A percentile compares a stretch with the other conserved stretches of the same genome.
phyloP scores from a whole-genome alignment of 164 flowering plant species.

The Aristolochia californica region DNA sequence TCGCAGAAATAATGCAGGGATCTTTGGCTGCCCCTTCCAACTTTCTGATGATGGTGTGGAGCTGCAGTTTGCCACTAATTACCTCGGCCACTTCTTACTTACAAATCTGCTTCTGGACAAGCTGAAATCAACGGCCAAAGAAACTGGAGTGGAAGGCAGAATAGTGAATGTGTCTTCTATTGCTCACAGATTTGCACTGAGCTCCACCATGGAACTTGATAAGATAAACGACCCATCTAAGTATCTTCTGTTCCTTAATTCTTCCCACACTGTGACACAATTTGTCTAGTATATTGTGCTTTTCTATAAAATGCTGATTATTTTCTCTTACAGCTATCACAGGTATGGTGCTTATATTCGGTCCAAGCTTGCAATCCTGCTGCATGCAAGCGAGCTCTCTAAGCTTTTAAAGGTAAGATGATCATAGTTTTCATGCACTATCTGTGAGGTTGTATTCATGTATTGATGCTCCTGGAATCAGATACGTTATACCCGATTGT shows the following conservation, averaged over 20 bases:
- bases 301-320: background rate
- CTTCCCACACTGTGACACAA: background rate
- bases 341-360: slow-evolving; percentile 94
- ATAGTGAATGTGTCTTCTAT: slow-evolving; percentile 83
- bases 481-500: too few species aligned
- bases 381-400: slow-evolving; percentile 85
- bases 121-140: slow-evolving; percentile 70
- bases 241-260: slow-evolving; percentile 16
- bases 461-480: too few species aligned
- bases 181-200: slow-evolving; percentile 59
- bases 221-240: slow-evolving; percentile 42
- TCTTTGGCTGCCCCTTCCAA: slow-evolving; percentile 90
- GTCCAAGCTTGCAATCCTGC: slow-evolving; percentile 78
- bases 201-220: slow-evolving; percentile 55
- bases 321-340: slow-evolving; percentile 40
- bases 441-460: too few species aligned
- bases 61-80: slow-evolving; percentile 83
- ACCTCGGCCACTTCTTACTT: slow-evolving; percentile 81
- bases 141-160: slow-evolving; percentile 66
- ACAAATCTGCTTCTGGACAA: slow-evolving; percentile 92
- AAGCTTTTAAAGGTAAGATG: slow-evolving; percentile 55
- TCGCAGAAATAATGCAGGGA: slow-evolving; percentile 87
- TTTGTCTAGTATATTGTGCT: background rate
- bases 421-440: too few species aligned
- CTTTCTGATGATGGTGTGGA: slow-evolving; percentile 81